A percentile compares a stretch with the other conserved stretches of the same genome.
Conservation (phyloP, 202 grass and related monocot genomes). For the Panicum hallii region DNA sequence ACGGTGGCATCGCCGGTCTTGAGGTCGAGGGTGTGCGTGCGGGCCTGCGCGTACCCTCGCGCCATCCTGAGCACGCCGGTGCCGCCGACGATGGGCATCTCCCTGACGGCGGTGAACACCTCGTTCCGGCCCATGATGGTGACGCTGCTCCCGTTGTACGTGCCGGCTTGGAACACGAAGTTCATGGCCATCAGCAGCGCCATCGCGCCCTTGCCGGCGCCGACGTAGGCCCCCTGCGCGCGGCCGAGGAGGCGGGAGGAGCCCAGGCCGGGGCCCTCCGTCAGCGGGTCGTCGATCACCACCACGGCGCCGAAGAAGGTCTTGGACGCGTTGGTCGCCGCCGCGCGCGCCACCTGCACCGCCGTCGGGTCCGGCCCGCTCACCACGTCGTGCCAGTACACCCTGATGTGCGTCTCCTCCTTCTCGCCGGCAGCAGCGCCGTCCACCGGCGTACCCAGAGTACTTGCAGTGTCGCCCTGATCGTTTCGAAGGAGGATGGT, state of each 20-base stretch:
- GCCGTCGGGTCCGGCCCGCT: conserved; percentile 62
- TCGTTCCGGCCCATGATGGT: conserved; percentile 66
- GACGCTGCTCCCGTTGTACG: conserved; percentile 70
- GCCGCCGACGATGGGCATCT: conserved; percentile 78
- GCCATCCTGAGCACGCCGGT: conserved; percentile 65
- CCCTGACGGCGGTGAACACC: conserved; percentile 51
- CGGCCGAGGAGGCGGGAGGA: conserved; percentile 47
- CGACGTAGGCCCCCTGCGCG: conserved; percentile 76
- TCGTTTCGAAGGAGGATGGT: no score
- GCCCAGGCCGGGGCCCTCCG: conserved; percentile 31
- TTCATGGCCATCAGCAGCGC: conserved; percentile 72
- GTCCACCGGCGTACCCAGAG: no score
- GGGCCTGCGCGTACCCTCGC: conserved; percentile 63
- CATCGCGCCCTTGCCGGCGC: conserved; percentile 47
- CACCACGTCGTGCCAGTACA: conserved; percentile 82
- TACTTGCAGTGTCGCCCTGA: no score
- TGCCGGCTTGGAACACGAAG: conserved; percentile 67
- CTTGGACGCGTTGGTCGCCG: conserved; percentile 52
- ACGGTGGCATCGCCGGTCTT: no score
- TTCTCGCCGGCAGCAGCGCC: conserved; percentile 4
- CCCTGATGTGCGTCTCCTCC: conserved; percentile 48
- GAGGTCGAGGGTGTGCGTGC: not conserved
- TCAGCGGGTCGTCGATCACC: conserved; percentile 78
- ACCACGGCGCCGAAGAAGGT: conserved; percentile 57
- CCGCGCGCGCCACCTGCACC: conserved; percentile 57